phyloP scores from a whole-genome alignment of 202 grass and related monocot species.

The Saccharum hybrid region DNA sequence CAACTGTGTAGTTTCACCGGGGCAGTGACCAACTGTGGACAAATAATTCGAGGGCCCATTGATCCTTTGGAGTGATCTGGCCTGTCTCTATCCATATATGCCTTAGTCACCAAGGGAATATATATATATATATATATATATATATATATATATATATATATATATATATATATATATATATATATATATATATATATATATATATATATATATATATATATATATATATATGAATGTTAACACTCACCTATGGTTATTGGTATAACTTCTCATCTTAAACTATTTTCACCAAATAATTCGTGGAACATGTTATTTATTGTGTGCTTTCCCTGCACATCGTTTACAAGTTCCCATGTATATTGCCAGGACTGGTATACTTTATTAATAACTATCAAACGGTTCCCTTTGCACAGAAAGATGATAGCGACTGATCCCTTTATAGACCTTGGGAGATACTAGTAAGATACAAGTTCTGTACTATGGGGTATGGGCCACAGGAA shows the following conservation, averaged over 20 bases:
- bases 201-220: no score
- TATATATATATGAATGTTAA: conserved; percentile 7
- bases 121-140: no score
- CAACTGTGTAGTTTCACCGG: conserved; percentile 37
- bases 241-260: not conserved
- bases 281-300: not conserved
- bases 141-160: no score
- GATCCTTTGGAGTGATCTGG: conserved; percentile 32
- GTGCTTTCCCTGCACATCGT: not conserved
- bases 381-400: not conserved
- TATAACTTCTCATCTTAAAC: not conserved
- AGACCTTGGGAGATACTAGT: conserved; percentile 35
- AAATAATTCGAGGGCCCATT: conserved; percentile 43
- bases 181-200: no score
- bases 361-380: not conserved
- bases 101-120: conserved; percentile 33
- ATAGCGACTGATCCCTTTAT: conserved; percentile 38
- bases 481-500: conserved; percentile 35
- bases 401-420: conserved; percentile 33
- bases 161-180: no score
- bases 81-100: conserved; percentile 30
- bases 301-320: not conserved
- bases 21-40: conserved; percentile 43
- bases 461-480: conserved; percentile 26
- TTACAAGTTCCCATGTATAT: not conserved